Evolutionary conservation across 495 filamentous ascomycete genomes (phyloP).

Genomic region (Evansstolkia leycettana): DNA sequence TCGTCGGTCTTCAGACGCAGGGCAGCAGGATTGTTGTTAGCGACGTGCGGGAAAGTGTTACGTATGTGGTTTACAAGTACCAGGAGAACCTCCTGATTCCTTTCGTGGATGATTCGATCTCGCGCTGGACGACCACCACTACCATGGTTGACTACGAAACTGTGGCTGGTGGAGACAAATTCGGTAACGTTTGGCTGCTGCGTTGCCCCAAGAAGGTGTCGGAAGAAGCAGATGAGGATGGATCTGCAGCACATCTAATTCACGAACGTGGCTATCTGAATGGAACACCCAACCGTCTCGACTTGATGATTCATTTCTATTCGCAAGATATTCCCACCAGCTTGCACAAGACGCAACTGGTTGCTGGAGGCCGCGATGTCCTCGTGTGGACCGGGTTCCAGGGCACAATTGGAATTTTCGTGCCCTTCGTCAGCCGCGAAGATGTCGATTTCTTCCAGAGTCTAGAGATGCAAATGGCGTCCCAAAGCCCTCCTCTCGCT

Average conservation of each 20-base stretch:
- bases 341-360: conserved; percentile 78
- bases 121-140: conserved; percentile 77
- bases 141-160: conserved; percentile 98
- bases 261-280: conserved; percentile 83
- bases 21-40: conserved; percentile 85
- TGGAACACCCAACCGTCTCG: conserved; percentile 73
- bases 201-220: conserved; percentile 78
- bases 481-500: conserved; percentile 73
- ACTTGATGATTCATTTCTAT: conserved; percentile 77
- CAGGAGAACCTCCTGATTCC: conserved; percentile 83
- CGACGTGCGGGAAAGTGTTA: conserved; percentile 82
- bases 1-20: conserved; percentile 80
- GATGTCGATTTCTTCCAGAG: conserved; percentile 97
- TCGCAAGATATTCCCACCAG: conserved; percentile 85
- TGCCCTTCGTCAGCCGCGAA: conserved; percentile 81
- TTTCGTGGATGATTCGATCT: conserved; percentile 78
- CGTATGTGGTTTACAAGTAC: conserved; percentile 87
- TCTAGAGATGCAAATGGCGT: conserved; percentile 73
- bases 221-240: conserved; percentile 84
- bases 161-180: conserved; percentile 89
- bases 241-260: conserved; percentile 74
- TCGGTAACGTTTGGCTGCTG: conserved; percentile 89
- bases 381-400: conserved; percentile 90
- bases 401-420: conserved; percentile 82
- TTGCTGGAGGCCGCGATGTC: conserved; percentile 83